These are phyloP conservation scores for Acorus calamus DNA, from an alignment of 106 monocot genomes.

Conservation along the genomic window DNA sequence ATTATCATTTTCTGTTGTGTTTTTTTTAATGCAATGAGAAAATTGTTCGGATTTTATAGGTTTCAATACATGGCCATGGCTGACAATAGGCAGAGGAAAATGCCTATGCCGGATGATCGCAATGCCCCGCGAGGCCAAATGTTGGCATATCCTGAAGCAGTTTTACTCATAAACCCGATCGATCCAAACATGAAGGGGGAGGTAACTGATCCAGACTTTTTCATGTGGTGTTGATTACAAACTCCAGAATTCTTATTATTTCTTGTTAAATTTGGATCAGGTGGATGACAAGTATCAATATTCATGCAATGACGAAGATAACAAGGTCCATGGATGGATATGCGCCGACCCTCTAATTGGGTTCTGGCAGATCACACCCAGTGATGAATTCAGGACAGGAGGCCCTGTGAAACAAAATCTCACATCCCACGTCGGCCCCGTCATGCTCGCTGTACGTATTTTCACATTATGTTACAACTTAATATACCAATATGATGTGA, in stretches of 20 bases:
- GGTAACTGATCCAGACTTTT: constrained; percentile 11
- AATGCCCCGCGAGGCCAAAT: constrained; percentile 31
- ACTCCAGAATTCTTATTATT: background rate
- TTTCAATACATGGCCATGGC: constrained; percentile 76
- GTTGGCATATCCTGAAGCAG: constrained; percentile 65
- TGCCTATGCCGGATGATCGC: constrained; percentile 81
- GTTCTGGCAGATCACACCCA: constrained; percentile 88
- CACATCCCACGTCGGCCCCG: constrained; percentile 84
- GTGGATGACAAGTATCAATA: constrained; percentile 99
- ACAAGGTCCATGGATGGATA: constrained; percentile 80
- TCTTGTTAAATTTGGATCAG: constrained; percentile 19
- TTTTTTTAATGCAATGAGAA: too few species aligned
- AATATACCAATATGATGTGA: background rate
- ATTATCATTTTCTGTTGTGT: too few species aligned
- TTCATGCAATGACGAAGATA: constrained; percentile 69
- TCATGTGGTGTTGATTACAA: constrained; percentile 9
- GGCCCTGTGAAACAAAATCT: constrained; percentile 71
- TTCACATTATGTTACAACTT: background rate
- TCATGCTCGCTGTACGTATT: constrained; percentile 60
- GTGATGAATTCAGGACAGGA: constrained; percentile 79
- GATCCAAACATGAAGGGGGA: constrained; percentile 51
- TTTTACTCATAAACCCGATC: constrained; percentile 42
- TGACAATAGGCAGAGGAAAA: constrained; percentile 57
- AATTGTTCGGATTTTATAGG: constrained; percentile 10
- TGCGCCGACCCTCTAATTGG: constrained; percentile 42